Evolutionary conservation across 805 yeast species (phyloP).

Genomic region (Teunomyces barrocoloradensis): DNA sequence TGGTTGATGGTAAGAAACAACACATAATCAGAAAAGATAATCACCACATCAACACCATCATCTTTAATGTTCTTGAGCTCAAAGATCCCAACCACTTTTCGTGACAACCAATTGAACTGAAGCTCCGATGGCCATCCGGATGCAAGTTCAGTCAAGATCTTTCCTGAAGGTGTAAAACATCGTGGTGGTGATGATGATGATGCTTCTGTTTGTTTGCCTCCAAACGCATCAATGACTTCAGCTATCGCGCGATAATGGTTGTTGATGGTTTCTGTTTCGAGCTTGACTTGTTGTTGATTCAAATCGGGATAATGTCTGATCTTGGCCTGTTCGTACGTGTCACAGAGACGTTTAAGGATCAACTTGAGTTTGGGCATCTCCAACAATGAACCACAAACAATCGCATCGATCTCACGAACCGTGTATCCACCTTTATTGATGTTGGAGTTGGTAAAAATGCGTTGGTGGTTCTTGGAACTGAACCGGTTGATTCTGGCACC

Average conservation of each 20-base stretch:
- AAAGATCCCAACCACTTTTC: slow-evolving; percentile 79
- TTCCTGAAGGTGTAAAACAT: slow-evolving; percentile 83
- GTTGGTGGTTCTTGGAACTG: slow-evolving; percentile 24
- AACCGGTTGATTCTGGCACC: slow-evolving; percentile 48
- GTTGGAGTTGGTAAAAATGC: slow-evolving; percentile 24
- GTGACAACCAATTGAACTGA: slow-evolving; percentile 83
- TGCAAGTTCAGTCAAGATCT: slow-evolving; percentile 79
- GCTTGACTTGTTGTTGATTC: slow-evolving; percentile 25
- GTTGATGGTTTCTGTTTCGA: slow-evolving; percentile 25
- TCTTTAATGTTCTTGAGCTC: slow-evolving; percentile 35
- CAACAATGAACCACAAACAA: slow-evolving; percentile 62
- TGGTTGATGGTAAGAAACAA: slow-evolving; percentile 39
- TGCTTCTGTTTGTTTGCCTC: slow-evolving; percentile 32
- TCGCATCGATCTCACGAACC: slow-evolving; percentile 31
- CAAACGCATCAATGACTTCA: slow-evolving; percentile 79
- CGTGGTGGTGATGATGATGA: too few species aligned
- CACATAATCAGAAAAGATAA: slow-evolving; percentile 78
- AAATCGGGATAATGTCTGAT: slow-evolving; percentile 12
- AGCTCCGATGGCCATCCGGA: slow-evolving; percentile 83
- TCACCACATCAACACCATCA: slow-evolving; percentile 42
- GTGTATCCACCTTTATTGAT: slow-evolving; percentile 31
- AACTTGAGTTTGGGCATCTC: slow-evolving; percentile 71
- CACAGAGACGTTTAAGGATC: slow-evolving; percentile 59
- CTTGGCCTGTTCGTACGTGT: slow-evolving; percentile 45
- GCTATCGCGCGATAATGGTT: slow-evolving; percentile 52